These are phyloP conservation scores for Zoysia pacifica DNA, from an alignment of 176 grass and related monocot genomes.

Conservation along the genomic window DNA sequence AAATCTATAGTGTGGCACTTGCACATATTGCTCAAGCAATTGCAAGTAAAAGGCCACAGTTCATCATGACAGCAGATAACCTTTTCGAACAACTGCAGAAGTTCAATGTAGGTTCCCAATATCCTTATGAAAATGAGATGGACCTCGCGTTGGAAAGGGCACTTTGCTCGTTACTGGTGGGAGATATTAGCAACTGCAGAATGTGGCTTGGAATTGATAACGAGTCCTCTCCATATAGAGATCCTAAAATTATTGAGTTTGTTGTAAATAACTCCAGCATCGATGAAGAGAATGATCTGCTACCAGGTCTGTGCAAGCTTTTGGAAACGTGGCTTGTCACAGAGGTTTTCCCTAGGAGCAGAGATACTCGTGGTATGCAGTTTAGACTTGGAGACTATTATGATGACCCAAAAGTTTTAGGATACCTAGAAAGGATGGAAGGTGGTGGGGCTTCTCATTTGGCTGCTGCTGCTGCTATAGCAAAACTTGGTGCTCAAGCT, in stretches of 20 bases:
- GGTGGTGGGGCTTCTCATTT: conserved; percentile 75
- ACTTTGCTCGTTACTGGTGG: conserved; percentile 82
- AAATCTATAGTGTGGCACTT: conserved; percentile 88
- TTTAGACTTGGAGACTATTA: conserved; percentile 94
- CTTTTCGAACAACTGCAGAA: conserved; percentile 83
- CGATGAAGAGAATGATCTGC: conserved; percentile 64
- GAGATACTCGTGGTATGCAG: conserved; percentile 75
- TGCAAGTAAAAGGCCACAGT: conserved; percentile 69
- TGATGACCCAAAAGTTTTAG: conserved; percentile 74
- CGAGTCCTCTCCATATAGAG: conserved; percentile 61
- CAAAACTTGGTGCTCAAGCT: conserved; percentile 79
- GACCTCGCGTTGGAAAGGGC: conserved; percentile 77
- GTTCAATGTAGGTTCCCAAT: conserved; percentile 62
- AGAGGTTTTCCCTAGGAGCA: conserved; percentile 86
- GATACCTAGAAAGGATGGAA: conserved; percentile 89
- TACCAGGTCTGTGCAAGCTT: conserved; percentile 90
- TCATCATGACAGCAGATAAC: conserved; percentile 70
- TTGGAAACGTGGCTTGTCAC: conserved; percentile 87
- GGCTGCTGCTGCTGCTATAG: conserved; percentile 84
- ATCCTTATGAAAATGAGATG: conserved; percentile 50
- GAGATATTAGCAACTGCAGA: conserved; percentile 75
- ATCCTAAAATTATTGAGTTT: conserved; percentile 82
- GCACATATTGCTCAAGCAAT: conserved; percentile 90
- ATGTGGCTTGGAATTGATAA: conserved; percentile 81
- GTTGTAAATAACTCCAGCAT: conserved; percentile 71